These are phyloP conservation scores for Nigrospora oryzae DNA, from an alignment of 2,329 filamentous ascomycete species.

Conservation along the genomic window DNA sequence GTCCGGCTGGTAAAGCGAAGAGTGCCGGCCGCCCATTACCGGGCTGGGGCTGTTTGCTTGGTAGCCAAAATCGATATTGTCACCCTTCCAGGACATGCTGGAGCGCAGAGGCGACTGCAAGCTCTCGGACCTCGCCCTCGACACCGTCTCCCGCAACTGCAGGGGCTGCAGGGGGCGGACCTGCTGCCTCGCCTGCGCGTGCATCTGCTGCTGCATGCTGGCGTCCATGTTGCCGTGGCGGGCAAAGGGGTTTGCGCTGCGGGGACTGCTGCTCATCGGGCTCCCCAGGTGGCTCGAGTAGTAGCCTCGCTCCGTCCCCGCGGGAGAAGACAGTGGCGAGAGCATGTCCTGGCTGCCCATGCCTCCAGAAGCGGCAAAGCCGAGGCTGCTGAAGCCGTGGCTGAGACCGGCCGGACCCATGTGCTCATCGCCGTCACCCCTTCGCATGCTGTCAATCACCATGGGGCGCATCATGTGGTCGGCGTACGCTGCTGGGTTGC, in stretches of 20 bases:
- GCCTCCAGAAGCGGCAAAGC: conserved; percentile 46
- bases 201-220: conserved; percentile 34
- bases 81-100: conserved; percentile 56
- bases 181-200: conserved; percentile 32
- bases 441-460: conserved; percentile 59
- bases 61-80: conserved; percentile 50
- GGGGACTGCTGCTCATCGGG: conserved; percentile 36
- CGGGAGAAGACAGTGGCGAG: conserved; percentile 47
- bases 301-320: conserved; percentile 43
- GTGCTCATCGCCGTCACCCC: conserved; percentile 55
- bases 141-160: conserved; percentile 48
- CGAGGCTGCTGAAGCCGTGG: conserved; percentile 58
- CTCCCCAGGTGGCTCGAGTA: conserved; percentile 40
- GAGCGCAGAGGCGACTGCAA: conserved; percentile 50
- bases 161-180: conserved; percentile 48
- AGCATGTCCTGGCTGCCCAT: conserved; percentile 46
- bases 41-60: conserved; percentile 36
- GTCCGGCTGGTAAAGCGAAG: conserved; percentile 41
- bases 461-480: conserved; percentile 59
- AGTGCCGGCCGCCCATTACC: conserved; percentile 35
- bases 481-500: conserved; percentile 38
- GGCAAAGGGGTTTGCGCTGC: conserved; percentile 43
- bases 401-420: conserved; percentile 60
- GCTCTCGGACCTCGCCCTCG: conserved; percentile 47
- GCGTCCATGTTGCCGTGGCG: conserved; percentile 38